A percentile compares a stretch with the other conserved stretches of the same genome.
These are phyloP conservation scores for Trebouxiophyceae sp. DNA, from an alignment of 163 green algal species.

Conservation along the genomic window DNA sequence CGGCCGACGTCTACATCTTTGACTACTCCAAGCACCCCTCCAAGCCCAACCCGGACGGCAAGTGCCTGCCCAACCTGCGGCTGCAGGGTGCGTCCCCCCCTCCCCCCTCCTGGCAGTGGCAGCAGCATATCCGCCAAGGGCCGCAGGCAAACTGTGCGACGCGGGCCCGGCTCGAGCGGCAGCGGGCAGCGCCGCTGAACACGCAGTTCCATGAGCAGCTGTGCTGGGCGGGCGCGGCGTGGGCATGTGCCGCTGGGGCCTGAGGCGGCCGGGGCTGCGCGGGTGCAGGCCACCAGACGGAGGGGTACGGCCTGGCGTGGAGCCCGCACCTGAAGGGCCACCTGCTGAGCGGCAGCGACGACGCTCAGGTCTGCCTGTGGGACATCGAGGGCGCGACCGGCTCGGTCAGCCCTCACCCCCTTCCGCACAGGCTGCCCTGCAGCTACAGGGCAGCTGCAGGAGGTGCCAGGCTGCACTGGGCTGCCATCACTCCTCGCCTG, in stretches of 20 bases:
- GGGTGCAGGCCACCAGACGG: constrained; percentile 84
- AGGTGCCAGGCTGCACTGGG: too few relatives aligned
- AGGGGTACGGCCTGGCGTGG: constrained; percentile 92
- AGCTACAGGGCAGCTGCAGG: too few relatives aligned
- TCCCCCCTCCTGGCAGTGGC: too few relatives aligned
- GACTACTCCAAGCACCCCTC: constrained; percentile 95
- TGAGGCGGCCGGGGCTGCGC: too few relatives aligned
- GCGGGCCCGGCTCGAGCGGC: too few relatives aligned
- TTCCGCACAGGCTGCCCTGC: constrained; percentile 14
- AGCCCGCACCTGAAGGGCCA: constrained; percentile 71
- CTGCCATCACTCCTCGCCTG: too few relatives aligned
- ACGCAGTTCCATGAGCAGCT: too few relatives aligned
- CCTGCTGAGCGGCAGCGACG: constrained; percentile 90
- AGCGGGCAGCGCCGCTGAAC: too few relatives aligned
- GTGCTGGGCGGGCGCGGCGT: too few relatives aligned
- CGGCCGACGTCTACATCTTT: constrained; percentile 88
- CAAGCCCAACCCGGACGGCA: constrained; percentile 78
- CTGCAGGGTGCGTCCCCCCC: background rate
- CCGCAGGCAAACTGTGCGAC: too few relatives aligned
- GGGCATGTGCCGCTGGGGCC: too few relatives aligned
- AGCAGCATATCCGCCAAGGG: too few relatives aligned
- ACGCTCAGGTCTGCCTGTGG: constrained; percentile 98
- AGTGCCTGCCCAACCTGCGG: constrained; percentile 72
- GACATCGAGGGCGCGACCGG: constrained; percentile 71
- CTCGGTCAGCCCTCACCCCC: background rate